Conservation (phyloP, 2,329 filamentous ascomycete species). For the Xylaria sp. region DNA sequence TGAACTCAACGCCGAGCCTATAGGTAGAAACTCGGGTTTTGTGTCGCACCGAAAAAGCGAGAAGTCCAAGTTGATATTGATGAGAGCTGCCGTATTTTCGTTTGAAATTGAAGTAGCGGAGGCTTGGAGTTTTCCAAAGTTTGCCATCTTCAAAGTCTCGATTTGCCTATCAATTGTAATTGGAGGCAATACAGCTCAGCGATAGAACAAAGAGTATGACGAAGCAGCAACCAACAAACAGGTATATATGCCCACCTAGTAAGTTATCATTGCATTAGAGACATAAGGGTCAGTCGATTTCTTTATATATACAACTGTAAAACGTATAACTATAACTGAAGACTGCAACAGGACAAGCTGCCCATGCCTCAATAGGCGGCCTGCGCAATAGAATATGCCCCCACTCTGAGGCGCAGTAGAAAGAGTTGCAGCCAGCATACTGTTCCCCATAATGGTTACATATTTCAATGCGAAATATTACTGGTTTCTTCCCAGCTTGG, state of each 20-base stretch:
- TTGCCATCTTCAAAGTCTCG: neutral
- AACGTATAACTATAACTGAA: neutral
- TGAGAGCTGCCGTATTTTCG: conserved; percentile 1
- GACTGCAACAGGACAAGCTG: neutral
- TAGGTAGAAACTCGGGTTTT: conserved; percentile 11
- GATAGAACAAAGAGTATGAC: neutral
- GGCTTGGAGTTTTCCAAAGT: neutral
- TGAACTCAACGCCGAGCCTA: conserved; percentile 13
- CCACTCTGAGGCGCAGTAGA: neutral
- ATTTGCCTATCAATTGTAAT: neutral
- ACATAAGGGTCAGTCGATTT: neutral
- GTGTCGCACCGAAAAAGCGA: conserved; percentile 15
- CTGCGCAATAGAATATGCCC: no score
- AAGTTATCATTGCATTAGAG: neutral
- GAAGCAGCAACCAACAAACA: neutral
- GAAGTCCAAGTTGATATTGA: conserved; percentile 22
- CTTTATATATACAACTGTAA: neutral
- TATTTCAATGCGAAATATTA: neutral
- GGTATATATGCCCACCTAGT: neutral
- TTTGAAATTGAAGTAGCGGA: neutral
- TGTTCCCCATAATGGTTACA: neutral
- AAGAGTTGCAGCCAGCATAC: no score
- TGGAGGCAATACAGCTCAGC: neutral
- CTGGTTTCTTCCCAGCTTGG: neutral
- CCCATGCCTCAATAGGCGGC: no score